Conservation (phyloP, 768 basidiomycete genomes). For the Thelephora aurantiotincta region DNA sequence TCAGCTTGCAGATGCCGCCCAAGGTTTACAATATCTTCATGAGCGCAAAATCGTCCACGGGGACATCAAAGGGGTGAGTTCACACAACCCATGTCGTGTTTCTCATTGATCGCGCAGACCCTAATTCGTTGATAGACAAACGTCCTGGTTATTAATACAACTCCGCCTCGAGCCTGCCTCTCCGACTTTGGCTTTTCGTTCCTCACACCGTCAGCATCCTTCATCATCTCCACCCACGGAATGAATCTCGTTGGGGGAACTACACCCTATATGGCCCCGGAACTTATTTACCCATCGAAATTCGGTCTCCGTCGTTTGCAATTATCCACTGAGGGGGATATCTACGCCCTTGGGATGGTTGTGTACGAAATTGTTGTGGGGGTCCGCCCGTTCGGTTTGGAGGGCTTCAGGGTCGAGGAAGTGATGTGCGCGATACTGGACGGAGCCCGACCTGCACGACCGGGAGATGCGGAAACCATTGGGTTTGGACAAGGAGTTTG, state of each 20-base stretch:
- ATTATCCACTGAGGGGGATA: neutral
- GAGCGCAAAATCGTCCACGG: neutral
- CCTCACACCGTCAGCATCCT: neutral
- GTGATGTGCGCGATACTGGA: neutral
- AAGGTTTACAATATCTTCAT: neutral
- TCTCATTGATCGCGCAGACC: neutral
- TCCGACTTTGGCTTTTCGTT: constrained; percentile 1
- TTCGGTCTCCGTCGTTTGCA: neutral
- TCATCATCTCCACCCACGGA: neutral
- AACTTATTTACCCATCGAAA: neutral
- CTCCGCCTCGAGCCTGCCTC: neutral
- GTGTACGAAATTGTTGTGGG: neutral
- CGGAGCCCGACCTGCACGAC: neutral
- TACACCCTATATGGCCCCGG: neutral
- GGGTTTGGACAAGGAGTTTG: neutral
- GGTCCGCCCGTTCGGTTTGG: too few relatives aligned
- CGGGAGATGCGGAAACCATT: neutral
- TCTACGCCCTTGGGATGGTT: constrained; percentile 1
- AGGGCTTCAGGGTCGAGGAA: too few relatives aligned
- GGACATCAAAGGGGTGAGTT: neutral
- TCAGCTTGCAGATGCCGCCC: neutral
- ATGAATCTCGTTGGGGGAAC: neutral
- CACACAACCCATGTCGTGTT: neutral
- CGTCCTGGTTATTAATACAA: neutral
- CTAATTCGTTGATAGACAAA: neutral